Percentiles rank a stretch among this genome's conserved stretches.
These are phyloP conservation scores for Trametes maxima DNA, from an alignment of 768 basidiomycete genomes.

Conservation along the genomic window DNA sequence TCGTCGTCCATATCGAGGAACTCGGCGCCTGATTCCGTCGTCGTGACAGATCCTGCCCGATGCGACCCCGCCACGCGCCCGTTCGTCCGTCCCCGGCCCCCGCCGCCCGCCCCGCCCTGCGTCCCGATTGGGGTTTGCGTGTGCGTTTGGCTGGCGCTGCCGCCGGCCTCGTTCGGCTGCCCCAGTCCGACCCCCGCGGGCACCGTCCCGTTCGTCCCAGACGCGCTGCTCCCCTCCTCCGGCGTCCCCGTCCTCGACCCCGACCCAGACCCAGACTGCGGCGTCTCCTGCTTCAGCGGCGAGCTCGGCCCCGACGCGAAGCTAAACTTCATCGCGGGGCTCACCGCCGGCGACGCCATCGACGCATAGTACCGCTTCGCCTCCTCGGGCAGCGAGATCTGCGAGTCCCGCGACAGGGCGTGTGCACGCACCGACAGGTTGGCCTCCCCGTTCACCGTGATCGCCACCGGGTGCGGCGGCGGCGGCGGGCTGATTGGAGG, in stretches of 20 bases:
- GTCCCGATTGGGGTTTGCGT: background rate
- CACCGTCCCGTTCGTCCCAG: background rate
- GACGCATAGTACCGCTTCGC: conserved; percentile 71
- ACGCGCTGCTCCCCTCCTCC: background rate
- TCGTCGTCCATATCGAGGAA: conserved; percentile 70
- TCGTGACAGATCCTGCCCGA: conserved; percentile 21
- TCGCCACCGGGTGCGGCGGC: conserved; percentile 27
- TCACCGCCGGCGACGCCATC: conserved; percentile 61
- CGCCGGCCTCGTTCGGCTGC: conserved; percentile 1
- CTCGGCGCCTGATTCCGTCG: conserved; percentile 45
- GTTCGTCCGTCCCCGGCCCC: conserved; percentile 1
- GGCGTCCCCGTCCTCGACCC: conserved; percentile 11
- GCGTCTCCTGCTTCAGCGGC: conserved; percentile 17
- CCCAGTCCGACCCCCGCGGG: conserved; percentile 9
- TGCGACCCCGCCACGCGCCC: conserved; percentile 11
- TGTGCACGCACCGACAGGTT: conserved; percentile 27
- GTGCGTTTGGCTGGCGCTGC: background rate
- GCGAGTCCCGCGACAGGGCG: conserved; percentile 62
- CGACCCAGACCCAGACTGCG: background rate
- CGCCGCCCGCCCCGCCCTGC: background rate
- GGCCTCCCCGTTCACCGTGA: conserved; percentile 26
- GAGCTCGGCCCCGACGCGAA: conserved; percentile 17
- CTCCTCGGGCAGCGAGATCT: conserved; percentile 75
- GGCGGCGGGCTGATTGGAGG: conserved; percentile 9
- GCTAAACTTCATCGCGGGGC: conserved; percentile 40